Evolutionary conservation across 2,329 filamentous ascomycete genomes (phyloP), one percentile per base, ranked within the genome.

Genomic region (Fragosphaeria purpurea): DNA sequence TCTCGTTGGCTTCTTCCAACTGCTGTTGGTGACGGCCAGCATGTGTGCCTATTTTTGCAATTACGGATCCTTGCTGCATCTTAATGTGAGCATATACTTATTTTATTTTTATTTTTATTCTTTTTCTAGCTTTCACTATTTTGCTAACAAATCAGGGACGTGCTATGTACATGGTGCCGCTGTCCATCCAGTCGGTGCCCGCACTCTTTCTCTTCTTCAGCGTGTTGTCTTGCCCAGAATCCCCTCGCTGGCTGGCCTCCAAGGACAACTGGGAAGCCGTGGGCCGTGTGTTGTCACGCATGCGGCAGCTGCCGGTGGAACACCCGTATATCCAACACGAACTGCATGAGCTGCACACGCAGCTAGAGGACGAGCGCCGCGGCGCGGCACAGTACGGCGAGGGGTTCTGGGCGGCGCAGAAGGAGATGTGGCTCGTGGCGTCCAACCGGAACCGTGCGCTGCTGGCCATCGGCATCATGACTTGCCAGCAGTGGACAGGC

Each of bases 221-320:
- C 55, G 81, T 82, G 69, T 60, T 74, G 8, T 66, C 80, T 56
- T 79, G 76, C 66, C 74, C 76, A 41, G 78, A 82, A 58, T 80
- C 77, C 0, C 77, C 79, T 5, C 73, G 79, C 35, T 81, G 73
- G 71, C 67, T 82, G 3, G 77, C 77, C 8, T 73, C 74, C 50
- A 69, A 75, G 54, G 77, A 81, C 53, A 67, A 71, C 50, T 80
- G 75, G 70, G 77, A 82, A 44, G 69, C 73, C 30, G 63, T 55
- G 6, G 54, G 47, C 1, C 22, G 8, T 6, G 61, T 68, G 0
- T 60, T 70, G 1, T 55, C 60, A 2, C 56, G 56, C 42, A 59
- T 70, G 22, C 62, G 68, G 0, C 61, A 63, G 5, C 62, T 71
- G 1, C 57, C 63, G 0, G 41, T 50, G 0, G 61, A 65, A 1